Conservation (phyloP, 176 grass and related monocot genomes). For the Thinopyrum elongatum region DNA sequence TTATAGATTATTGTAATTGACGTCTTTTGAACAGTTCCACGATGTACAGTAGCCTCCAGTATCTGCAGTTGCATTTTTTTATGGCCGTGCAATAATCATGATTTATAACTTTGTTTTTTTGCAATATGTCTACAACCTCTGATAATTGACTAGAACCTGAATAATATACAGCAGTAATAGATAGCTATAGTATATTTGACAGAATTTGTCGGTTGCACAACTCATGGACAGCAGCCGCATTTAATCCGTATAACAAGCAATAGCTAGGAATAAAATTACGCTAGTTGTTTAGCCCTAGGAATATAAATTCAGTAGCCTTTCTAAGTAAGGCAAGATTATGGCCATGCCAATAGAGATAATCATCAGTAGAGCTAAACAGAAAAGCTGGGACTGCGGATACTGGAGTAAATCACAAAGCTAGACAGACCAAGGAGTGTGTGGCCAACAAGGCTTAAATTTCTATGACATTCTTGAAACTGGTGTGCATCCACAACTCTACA, state of each 20-base stretch:
- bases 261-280: background rate
- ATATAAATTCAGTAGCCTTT: background rate
- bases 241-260: background rate
- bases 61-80: no score
- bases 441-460: background rate
- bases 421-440: background rate
- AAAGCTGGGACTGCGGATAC: background rate
- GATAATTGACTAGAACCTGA: no score
- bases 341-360: background rate
- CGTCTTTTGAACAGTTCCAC: no score
- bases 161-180: no score
- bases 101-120: no score
- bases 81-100: no score
- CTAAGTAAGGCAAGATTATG: background rate
- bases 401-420: background rate
- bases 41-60: no score
- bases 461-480: background rate
- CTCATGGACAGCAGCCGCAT: constrained; percentile 9
- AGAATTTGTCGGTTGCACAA: background rate
- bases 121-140: no score
- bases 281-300: background rate
- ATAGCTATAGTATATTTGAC: no score
- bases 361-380: constrained; percentile 4
- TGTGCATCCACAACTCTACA: background rate
- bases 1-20: no score